Evolutionary conservation across 176 grass and related monocot species (phyloP), one percentile per base, ranked within the genome.

Genomic region (Aegilops speltoides): DNA sequence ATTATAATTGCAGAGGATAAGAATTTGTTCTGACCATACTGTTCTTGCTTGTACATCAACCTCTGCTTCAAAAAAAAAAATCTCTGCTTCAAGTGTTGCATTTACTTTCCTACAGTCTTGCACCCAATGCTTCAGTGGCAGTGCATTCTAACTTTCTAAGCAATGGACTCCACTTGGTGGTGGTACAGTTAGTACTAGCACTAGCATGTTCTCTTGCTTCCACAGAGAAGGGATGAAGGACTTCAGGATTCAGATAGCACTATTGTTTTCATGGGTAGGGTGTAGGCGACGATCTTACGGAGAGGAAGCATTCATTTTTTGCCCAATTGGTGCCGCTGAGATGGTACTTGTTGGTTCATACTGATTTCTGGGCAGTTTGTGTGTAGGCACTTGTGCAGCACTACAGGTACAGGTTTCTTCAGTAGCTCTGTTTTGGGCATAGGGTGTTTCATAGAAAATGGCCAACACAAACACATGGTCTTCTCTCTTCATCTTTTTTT

Each of bases 111-210:
- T 54, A 45, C 22, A 36, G 23, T 34, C 16, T 48, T 32, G 4
- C 17, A 84, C 40, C 26, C 26, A 68, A 31, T 81, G 48, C 4
- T 63, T 76, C 31, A 78, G 43, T 76, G 20, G 33, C 17, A 72
- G 36, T 84, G 70, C 26, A 52, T 50, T 64, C 59, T 84, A 91
- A 85, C 26, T 40, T 50, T 64, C 59, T 84, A 91, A 85, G 85
- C 81, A 80, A 84, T 4, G 34, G 72, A 80, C 81, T 87, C 75
- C 85, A 80, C 22, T 75, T 76, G 23, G 68, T 48, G 76, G 85
- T 45, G 2, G 50, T 87, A 69, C 85, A 81, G n/a, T 48, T 76
- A 50, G 76, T 84, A 76, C 16, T 76, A 50, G 76, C 68, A 76
- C 45, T 32, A 26, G 2, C 48, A 0, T 81, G 62, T 41, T 70